Conservation (phyloP, 208 protist species). For the Leishmania aethiopica region DNA sequence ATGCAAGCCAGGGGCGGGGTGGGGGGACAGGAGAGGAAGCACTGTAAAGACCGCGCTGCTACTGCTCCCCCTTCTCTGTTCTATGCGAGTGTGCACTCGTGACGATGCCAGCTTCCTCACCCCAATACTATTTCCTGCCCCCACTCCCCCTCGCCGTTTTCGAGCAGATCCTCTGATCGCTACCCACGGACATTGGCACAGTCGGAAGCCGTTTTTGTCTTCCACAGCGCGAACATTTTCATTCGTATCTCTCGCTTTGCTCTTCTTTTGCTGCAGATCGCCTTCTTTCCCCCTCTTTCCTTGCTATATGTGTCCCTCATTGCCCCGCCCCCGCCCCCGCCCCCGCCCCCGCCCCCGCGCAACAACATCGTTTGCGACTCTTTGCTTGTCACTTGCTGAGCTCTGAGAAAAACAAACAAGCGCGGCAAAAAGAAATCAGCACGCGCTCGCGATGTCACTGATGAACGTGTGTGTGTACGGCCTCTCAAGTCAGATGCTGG, state of each 20-base stretch:
- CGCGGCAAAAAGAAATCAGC: background rate
- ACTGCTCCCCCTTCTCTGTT: background rate
- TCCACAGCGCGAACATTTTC: background rate
- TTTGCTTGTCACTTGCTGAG: background rate
- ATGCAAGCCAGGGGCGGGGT: background rate
- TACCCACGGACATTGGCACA: background rate
- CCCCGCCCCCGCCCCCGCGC: background rate
- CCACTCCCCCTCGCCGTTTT: background rate
- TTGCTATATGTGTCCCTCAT: background rate
- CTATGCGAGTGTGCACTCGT: background rate
- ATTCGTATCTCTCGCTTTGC: background rate
- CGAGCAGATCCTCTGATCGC: background rate
- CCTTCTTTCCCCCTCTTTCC: background rate
- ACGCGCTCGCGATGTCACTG: background rate
- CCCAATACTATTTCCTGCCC: background rate
- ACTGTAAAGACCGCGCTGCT: background rate
- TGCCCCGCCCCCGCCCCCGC: background rate
- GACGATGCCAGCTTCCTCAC: background rate
- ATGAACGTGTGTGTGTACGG: slow-evolving; percentile 42
- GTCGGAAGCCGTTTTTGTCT: background rate
- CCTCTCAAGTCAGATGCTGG: slow-evolving; percentile 25
- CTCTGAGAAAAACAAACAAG: background rate
- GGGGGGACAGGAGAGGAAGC: background rate
- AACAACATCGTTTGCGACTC: background rate
- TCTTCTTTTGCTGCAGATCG: background rate